Evolutionary conservation across 2,329 filamentous ascomycete genomes (phyloP).

Genomic region (Ophiostoma novo-ulmi): DNA sequence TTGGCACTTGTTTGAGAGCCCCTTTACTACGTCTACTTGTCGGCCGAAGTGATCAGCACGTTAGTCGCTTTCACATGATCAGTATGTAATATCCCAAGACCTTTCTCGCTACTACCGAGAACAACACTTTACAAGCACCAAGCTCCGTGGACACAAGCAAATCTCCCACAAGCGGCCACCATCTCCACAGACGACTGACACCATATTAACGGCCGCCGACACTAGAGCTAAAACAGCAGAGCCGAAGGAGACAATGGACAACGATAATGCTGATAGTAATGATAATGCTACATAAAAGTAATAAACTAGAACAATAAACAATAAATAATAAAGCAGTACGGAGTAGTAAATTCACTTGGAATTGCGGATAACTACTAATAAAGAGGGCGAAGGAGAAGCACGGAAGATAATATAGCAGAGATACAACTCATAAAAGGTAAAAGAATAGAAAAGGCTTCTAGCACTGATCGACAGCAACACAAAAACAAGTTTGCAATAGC

Average conservation of each 20-base stretch:
- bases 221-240: slow-evolving; percentile 16
- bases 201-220: neutral
- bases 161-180: neutral
- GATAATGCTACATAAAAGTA: neutral
- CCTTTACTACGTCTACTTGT: neutral
- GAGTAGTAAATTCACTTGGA: neutral
- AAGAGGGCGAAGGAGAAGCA: neutral
- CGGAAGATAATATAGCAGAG: neutral
- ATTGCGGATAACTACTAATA: neutral
- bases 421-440: neutral
- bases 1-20: neutral
- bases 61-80: neutral
- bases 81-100: neutral
- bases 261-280: neutral
- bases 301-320: too few relatives aligned
- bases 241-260: neutral
- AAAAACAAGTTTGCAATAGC: slow-evolving; percentile 1
- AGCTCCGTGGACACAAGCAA: slow-evolving; percentile 10
- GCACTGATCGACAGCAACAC: slow-evolving; percentile 3
- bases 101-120: neutral
- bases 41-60: neutral
- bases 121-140: neutral
- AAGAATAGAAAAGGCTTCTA: neutral
- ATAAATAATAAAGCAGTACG: too few relatives aligned
- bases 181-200: slow-evolving; percentile 8